Evolutionary conservation across 106 monocot species (phyloP).

Genomic region (Amphibolis antarctica): DNA sequence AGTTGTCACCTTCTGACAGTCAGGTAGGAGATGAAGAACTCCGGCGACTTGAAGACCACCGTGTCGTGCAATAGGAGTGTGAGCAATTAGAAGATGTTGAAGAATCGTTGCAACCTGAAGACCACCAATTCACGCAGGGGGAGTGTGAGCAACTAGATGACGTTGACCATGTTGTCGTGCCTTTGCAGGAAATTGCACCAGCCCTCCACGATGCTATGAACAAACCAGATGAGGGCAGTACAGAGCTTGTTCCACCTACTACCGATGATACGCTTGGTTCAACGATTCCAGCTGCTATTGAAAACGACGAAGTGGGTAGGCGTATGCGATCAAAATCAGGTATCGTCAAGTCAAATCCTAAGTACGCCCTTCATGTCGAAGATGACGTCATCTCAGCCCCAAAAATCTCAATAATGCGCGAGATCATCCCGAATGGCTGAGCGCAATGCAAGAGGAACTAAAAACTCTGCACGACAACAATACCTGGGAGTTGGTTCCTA

Average conservation of each 20-base stretch:
- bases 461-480: not conserved
- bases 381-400: not conserved
- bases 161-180: not conserved
- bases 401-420: not conserved
- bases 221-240: not conserved
- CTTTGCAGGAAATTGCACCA: not conserved
- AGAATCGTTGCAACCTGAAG: too few species aligned
- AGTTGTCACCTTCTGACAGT: not conserved
- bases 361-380: not conserved
- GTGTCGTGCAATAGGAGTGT: too few species aligned
- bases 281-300: too few species aligned
- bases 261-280: too few species aligned
- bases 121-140: too few species aligned
- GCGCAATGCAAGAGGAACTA: not conserved
- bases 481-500: not conserved
- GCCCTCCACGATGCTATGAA: not conserved
- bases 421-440: not conserved
- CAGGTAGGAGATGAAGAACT: not conserved
- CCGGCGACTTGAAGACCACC: too few species aligned
- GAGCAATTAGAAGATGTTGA: too few species aligned
- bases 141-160: too few species aligned
- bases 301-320: too few species aligned
- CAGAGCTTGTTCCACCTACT: not conserved
- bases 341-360: constrained; percentile 1
- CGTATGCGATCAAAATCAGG: not conserved